These are phyloP conservation scores for Populus pruinosa DNA, from an alignment of 345 rosid species.

Conservation along the genomic window DNA sequence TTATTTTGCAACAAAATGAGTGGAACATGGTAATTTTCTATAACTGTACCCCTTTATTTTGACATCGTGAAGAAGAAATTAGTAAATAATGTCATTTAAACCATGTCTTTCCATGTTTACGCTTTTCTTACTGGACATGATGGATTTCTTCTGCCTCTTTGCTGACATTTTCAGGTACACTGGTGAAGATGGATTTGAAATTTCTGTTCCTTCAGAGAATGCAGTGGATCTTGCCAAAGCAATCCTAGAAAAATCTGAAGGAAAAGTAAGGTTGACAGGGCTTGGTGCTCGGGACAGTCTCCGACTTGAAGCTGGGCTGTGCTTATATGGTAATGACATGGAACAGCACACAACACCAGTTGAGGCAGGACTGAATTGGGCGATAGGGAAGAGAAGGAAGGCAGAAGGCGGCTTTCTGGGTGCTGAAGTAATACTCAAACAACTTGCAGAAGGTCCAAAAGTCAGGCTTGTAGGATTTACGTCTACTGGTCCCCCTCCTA, in stretches of 20 bases:
- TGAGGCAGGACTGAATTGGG: constrained; percentile 97
- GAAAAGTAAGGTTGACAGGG: constrained; percentile 86
- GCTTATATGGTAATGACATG: constrained; percentile 93
- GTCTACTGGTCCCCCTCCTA: constrained; percentile 85
- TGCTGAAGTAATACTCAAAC: constrained; percentile 82
- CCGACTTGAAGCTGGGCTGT: constrained; percentile 90
- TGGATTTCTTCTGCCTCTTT: background rate
- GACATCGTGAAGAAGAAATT: background rate
- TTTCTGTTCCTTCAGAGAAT: constrained; percentile 82
- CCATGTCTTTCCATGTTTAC: background rate
- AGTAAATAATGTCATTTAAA: background rate
- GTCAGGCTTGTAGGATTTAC: constrained; percentile 82
- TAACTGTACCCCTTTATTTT: background rate
- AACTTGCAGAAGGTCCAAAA: constrained; percentile 77
- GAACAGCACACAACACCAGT: constrained; percentile 85
- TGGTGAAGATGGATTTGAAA: constrained; percentile 99
- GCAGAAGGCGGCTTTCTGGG: constrained; percentile 98
- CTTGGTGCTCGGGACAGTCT: constrained; percentile 96
- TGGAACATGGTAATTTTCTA: background rate
- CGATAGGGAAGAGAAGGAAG: constrained; percentile 91
- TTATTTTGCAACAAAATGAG: background rate
- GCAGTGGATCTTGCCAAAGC: constrained; percentile 89
- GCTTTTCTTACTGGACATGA: background rate
- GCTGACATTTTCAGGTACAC: constrained; percentile 57
- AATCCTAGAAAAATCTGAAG: constrained; percentile 86